These are phyloP conservation scores for Thalia dealbata DNA, from an alignment of 176 grass and related monocot species.

Conservation along the genomic window DNA sequence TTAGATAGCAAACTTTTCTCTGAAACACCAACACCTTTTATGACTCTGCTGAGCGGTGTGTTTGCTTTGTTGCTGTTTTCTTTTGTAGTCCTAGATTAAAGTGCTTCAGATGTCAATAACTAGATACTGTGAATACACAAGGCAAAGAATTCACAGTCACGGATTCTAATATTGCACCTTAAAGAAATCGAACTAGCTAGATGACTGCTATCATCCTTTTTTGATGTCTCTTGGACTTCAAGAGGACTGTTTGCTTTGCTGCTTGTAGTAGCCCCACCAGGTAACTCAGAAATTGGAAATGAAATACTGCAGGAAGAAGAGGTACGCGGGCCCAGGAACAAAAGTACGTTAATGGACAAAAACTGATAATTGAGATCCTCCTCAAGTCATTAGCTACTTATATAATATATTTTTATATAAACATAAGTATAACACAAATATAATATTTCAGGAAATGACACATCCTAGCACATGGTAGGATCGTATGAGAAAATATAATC, in stretches of 20 bases:
- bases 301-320: slow-evolving; percentile 31
- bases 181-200: slow-evolving; percentile 27
- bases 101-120: background rate
- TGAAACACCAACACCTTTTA: background rate
- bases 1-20: background rate
- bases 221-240: slow-evolving; percentile 25
- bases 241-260: slow-evolving; percentile 25
- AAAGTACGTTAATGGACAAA: background rate
- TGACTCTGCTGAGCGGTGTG: background rate
- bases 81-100: background rate
- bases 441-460: background rate
- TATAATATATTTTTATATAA: background rate
- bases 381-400: slow-evolving; percentile 18
- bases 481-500: background rate
- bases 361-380: background rate
- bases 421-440: background rate
- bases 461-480: background rate
- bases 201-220: slow-evolving; percentile 30
- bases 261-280: slow-evolving; percentile 25
- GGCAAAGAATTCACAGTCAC: background rate
- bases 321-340: slow-evolving; percentile 9
- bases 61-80: background rate
- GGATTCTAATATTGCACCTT: slow-evolving; percentile 36
- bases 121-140: background rate
- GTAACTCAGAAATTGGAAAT: slow-evolving; percentile 18